phyloP scores from a whole-genome alignment of 306 rosid species.

The Medicago truncatula region DNA sequence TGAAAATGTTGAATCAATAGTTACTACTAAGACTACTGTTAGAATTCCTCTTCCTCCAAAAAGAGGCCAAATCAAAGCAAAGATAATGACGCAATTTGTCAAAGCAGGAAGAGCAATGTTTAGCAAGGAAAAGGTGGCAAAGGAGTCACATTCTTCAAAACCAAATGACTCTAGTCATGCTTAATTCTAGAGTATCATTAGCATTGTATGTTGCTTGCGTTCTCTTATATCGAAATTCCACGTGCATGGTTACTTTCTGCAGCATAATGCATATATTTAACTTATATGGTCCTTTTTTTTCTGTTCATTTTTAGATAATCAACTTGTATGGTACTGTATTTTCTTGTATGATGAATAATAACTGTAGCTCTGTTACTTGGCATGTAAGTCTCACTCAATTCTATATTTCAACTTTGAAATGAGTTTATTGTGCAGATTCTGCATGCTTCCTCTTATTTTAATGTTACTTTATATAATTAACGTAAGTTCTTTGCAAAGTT shows the following conservation, averaged over 20 bases:
- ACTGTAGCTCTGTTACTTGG: conserved; percentile 13
- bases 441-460: too few relatives aligned
- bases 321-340: conserved; percentile 7
- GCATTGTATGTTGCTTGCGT: neutral
- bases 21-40: conserved; percentile 18
- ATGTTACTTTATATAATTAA: too few relatives aligned
- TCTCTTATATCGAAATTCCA: neutral
- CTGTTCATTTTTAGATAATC: too few relatives aligned
- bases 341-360: neutral
- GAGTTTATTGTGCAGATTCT: too few relatives aligned
- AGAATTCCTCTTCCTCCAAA: conserved; percentile 66
- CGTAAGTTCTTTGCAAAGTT: too few relatives aligned
- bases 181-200: neutral
- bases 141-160: conserved; percentile 29
- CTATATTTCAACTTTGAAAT: neutral
- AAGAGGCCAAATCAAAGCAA: conserved; percentile 71
- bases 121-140: conserved; percentile 45
- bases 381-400: neutral
- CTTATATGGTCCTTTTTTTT: conserved; percentile 1
- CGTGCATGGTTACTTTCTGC: neutral
- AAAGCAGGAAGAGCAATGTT: conserved; percentile 48
- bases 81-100: conserved; percentile 46
- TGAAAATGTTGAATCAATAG: conserved; percentile 35
- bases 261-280: conserved; percentile 19
- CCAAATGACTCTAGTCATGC: neutral